These are phyloP conservation scores for Trametes villosa DNA, from an alignment of 768 basidiomycete species.

Conservation along the genomic window DNA sequence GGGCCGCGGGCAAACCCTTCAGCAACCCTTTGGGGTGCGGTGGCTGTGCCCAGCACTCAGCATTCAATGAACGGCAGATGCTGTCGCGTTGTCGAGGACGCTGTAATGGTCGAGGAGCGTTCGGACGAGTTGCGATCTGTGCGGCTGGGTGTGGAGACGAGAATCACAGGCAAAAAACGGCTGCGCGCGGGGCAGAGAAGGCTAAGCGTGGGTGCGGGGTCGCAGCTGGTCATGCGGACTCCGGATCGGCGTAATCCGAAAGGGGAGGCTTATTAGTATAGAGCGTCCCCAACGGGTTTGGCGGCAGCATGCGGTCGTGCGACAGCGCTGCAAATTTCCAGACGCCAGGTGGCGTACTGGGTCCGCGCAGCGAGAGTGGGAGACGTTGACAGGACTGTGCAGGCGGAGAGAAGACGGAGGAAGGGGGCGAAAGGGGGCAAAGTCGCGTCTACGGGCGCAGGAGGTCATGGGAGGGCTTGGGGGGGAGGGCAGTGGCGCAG, in stretches of 20 bases:
- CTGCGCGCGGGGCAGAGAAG: neutral
- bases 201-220: neutral
- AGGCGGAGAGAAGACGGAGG: neutral
- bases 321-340: constrained; percentile 1
- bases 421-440: neutral
- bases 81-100: too few species aligned
- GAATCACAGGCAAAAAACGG: neutral
- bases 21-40: constrained; percentile 7
- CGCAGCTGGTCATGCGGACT: constrained; percentile 8
- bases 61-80: too few species aligned
- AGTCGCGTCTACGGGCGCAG: neutral
- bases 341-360: neutral
- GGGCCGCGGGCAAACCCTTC: neutral
- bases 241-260: neutral
- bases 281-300: constrained; percentile 3
- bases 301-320: constrained; percentile 12
- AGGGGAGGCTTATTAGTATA: neutral
- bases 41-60: constrained; percentile 1
- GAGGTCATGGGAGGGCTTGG: constrained; percentile 7
- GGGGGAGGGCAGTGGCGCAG: constrained; percentile 7
- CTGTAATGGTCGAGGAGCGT: neutral
- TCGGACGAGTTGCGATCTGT: neutral
- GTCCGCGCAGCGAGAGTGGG: neutral
- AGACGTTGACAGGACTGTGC: neutral
- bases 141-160: neutral